Conservation (phyloP, 805 yeast genomes). For the Jamesozyma gamospora region DNA sequence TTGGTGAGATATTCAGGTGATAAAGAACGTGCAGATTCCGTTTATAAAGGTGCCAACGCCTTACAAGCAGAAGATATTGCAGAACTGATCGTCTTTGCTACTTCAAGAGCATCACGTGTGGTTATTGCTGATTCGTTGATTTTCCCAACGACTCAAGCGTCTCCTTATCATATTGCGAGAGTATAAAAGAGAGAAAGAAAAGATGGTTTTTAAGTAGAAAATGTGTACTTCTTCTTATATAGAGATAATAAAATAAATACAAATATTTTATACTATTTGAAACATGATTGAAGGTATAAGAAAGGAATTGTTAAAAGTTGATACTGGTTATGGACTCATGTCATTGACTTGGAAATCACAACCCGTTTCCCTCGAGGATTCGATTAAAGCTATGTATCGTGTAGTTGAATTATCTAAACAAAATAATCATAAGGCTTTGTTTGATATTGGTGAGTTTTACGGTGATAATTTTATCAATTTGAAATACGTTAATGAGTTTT, state of each 20-base stretch:
- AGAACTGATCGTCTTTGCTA: slow-evolving; percentile 47
- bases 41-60: slow-evolving; percentile 47
- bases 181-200: too few relatives aligned
- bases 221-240: too few relatives aligned
- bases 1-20: slow-evolving; percentile 53
- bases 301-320: slow-evolving; percentile 10
- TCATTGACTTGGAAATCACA: slow-evolving; percentile 59
- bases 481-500: slow-evolving; percentile 46
- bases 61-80: slow-evolving; percentile 51
- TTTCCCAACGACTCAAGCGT: slow-evolving; percentile 80
- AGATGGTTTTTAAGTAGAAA: too few relatives aligned
- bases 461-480: slow-evolving; percentile 49
- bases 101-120: slow-evolving; percentile 47
- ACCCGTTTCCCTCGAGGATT: slow-evolving; percentile 45
- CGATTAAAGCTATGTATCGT: slow-evolving; percentile 43
- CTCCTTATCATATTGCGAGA: slow-evolving; percentile 45
- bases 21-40: slow-evolving; percentile 40
- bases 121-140: slow-evolving; percentile 68
- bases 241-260: too few relatives aligned
- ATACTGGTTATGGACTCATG: slow-evolving; percentile 71
- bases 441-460: slow-evolving; percentile 75
- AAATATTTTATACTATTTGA: too few relatives aligned
- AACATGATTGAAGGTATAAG: slow-evolving; percentile 14
- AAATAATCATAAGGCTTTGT: slow-evolving; percentile 33
- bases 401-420: slow-evolving; percentile 36